These are phyloP conservation scores for Haberlea rhodopensis DNA, from an alignment of 257 asterid species.

Conservation along the genomic window DNA sequence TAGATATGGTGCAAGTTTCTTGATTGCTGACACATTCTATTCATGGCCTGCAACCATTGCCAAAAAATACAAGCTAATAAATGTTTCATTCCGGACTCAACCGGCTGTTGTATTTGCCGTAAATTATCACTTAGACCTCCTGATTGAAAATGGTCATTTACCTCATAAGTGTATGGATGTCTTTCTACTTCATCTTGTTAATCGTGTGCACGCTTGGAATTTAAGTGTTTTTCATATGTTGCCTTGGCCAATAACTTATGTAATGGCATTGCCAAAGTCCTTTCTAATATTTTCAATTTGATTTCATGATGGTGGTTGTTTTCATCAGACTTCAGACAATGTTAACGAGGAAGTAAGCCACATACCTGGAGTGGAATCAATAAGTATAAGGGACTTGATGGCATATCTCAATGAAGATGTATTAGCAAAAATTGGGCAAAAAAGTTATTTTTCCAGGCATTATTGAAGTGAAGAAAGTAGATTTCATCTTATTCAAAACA, in stretches of 20 bases:
- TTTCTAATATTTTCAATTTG: too few species aligned
- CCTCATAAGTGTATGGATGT: constrained; percentile 34
- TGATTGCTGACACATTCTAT: constrained; percentile 48
- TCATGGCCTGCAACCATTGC: constrained; percentile 48
- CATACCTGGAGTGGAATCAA: constrained; percentile 56
- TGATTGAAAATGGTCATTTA: constrained; percentile 42
- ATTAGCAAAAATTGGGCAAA: constrained; percentile 25
- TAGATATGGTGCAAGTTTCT: constrained; percentile 26
- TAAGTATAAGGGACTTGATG: constrained; percentile 51
- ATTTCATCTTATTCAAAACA: constrained; percentile 56
- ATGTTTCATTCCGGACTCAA: constrained; percentile 48
- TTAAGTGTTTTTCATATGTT: too few species aligned
- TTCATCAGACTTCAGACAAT: too few species aligned
- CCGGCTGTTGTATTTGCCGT: constrained; percentile 50
- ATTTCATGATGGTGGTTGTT: too few species aligned
- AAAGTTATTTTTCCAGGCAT: constrained; percentile 31
- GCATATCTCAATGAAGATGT: constrained; percentile 39
- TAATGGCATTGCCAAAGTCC: too few species aligned
- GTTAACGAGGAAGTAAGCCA: constrained; percentile 49
- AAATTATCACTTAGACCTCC: constrained; percentile 40
- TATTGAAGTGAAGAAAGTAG: constrained; percentile 40
- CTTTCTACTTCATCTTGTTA: background rate
- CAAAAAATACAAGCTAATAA: constrained; percentile 42
- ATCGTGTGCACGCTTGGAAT: too few species aligned
- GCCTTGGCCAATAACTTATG: too few species aligned